Base-by-base conservation (phyloP, 306 rosid genomes). In the Cucurbita ficifolia region DNA sequence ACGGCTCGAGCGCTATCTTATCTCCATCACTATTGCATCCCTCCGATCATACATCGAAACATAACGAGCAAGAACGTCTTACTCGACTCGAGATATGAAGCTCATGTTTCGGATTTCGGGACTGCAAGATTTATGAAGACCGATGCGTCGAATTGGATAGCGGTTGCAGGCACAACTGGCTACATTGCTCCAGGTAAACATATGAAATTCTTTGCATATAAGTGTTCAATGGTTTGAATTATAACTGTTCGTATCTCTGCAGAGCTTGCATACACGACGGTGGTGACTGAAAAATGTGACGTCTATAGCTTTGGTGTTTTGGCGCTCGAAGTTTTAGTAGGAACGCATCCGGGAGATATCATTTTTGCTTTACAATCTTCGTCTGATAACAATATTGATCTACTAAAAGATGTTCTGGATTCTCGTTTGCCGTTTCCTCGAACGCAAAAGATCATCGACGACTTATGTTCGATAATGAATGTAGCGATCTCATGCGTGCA, bases 141-240 rank as follows among this genome's bases (percentile, higher is more conserved):
- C 2, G 75, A 84, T 33, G 76, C 87, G 0, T 54, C 81, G 14
- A 24, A 75, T 46, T 84, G 84, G 84, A 81, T 84, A 22, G 39
- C 84, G 39, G 82, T 84, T 76, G 87, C 83, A 0, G 87, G 87
- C 14, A 81, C 87, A 52, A 74, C 70, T 63, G 87, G 87, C n/a
- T 84, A 84, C 71, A 78, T 82, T 72, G 87, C 87, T 61, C 87
- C 87, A 78, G 87, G 87, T 84, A 6, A 6, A 50, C 38, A 16
- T 40, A 33, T n/a, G 6, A 38, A 39, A 17, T 4, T 38, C 38
- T 67, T 12, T 69, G 18, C 24, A 4, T 21, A 10, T 43, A 11
- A 43, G n/a, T 50, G 49, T 50, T 52, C 33, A 49, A 2, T 29
- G 33, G 33, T 29, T 29, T 2, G 33, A 29, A 29, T 29, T 2